Base-by-base conservation (phyloP, 2,329 filamentous ascomycete genomes). In the Aspergillus persii region DNA sequence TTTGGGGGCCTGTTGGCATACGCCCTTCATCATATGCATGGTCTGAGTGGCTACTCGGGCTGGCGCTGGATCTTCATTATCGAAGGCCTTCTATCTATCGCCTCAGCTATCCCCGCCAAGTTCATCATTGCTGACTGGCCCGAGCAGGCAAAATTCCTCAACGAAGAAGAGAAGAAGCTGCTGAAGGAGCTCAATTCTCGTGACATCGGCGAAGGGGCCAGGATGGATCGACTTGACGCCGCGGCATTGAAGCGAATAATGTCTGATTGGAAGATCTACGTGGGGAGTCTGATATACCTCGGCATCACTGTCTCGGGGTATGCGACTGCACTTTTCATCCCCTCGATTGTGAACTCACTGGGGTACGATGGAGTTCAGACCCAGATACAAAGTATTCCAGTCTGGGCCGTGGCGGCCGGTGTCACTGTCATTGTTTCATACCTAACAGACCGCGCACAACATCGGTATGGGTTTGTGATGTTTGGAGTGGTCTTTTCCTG, bases 11-110 rank as follows among this genome's bases (percentile, higher is more conserved):
- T 73, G 9, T 18, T 66, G 27, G 64, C 64, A 26, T 63, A 70
- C 54, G 67, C 58, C 7, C 61, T 76, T 15, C 62, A 64, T 12
- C 66, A 71, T 55, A 70, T 76, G 59, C 62, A 69, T 46, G 71
- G 71, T 47, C 33, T 69, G 50, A 65, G 66, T 27, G 65, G 72
- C 12, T 69, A 70, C 39, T 58, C 60, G 5, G 65, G 65, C 2
- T 74, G 71, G 71, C 65, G 69, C 36, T 75, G 72, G 71, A 73
- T 75, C 46, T 76, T 76, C 63, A 75, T 76, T 54, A 65, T 75
- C 36, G 72, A 75, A 58, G 70, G 69, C 15, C 62, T 75, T 12
- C 63, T 70, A 33, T 71, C 73, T n/a, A 64, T 72, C n/a, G 50
- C 67, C 8, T 51, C 70, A 4, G 68, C 68, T 1, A 30, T 69